phyloP scores from a whole-genome alignment of 1,139 yeast genomes.

The Pichia sorboxylosa region DNA sequence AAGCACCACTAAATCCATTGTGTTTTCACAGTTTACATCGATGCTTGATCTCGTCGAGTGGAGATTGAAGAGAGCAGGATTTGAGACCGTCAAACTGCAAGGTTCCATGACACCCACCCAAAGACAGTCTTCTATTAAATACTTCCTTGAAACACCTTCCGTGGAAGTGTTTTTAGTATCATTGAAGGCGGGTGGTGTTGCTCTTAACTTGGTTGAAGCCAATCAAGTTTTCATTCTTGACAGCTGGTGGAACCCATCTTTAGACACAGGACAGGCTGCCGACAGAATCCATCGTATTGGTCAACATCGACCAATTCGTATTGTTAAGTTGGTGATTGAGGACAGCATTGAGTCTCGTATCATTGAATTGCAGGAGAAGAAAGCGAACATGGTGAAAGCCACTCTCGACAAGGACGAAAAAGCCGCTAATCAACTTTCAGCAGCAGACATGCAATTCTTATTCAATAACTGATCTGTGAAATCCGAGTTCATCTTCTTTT shows the following conservation, averaged over 20 bases:
- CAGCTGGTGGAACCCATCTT: conserved; percentile 99
- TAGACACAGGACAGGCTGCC: conserved; percentile 89
- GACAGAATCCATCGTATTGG: conserved; percentile 98
- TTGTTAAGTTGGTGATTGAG: conserved; percentile 84
- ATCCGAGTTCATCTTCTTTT: too few relatives aligned
- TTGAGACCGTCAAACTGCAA: conserved; percentile 82
- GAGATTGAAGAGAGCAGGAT: conserved; percentile 89
- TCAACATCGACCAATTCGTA: conserved; percentile 88
- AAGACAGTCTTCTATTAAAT: conserved; percentile 78
- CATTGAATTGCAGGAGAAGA: conserved; percentile 89
- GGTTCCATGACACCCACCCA: conserved; percentile 97
- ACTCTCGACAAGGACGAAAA: conserved; percentile 87
- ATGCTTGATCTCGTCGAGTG: conserved; percentile 94
- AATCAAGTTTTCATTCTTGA: conserved; percentile 90
- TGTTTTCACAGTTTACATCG: conserved; percentile 91
- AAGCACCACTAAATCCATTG: conserved; percentile 87
- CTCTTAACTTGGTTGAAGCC: conserved; percentile 89
- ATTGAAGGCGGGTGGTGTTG: conserved; percentile 97
- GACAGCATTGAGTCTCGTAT: conserved; percentile 95
- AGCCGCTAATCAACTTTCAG: conserved; percentile 77
- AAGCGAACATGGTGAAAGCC: conserved; percentile 95
- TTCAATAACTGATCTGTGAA: conserved; percentile 35
- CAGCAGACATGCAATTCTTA: conserved; percentile 88
- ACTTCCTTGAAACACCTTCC: conserved; percentile 82
- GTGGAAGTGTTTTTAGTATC: conserved; percentile 93